phyloP scores from a whole-genome alignment of 805 yeast species.

The Huiozyma sinensis region DNA sequence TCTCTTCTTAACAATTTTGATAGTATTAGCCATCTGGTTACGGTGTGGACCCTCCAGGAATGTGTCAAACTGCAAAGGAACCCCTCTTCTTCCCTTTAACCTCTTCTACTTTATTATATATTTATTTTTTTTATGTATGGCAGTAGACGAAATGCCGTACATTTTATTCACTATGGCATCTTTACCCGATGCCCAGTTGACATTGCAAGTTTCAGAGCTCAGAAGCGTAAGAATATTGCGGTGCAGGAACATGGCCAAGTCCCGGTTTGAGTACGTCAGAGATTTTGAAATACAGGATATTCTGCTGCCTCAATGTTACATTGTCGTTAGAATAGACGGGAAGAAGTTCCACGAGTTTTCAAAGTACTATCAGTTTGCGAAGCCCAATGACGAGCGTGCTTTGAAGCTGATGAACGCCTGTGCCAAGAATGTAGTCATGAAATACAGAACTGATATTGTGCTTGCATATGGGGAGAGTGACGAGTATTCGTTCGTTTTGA shows the following conservation, averaged over 20 bases:
- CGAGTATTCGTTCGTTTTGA: constrained; percentile 77
- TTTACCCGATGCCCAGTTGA: no score
- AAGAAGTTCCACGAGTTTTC: constrained; percentile 87
- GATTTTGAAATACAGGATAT: constrained; percentile 63
- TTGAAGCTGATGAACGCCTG: constrained; percentile 71
- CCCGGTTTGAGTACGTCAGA: constrained; percentile 79
- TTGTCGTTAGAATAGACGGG: constrained; percentile 85
- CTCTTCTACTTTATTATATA: neutral
- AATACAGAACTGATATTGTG: constrained; percentile 56
- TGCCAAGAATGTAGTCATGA: constrained; percentile 53
- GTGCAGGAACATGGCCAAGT: constrained; percentile 54
- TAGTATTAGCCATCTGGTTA: constrained; percentile 5
- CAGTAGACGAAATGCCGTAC: neutral
- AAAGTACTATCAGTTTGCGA: constrained; percentile 56
- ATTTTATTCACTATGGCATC: neutral
- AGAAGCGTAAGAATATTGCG: neutral
- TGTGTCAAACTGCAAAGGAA: no score
- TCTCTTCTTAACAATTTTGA: constrained; percentile 19
- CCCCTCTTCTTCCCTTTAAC: no score
- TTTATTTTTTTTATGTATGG: neutral
- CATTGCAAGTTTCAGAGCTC: neutral
- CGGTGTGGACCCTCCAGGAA: no score
- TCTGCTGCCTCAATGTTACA: constrained; percentile 69
- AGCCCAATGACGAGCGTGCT: constrained; percentile 82
- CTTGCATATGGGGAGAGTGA: constrained; percentile 93